Evolutionary conservation across 371 early-diverging fungal species (phyloP), one percentile per base, ranked within the genome.

Genomic region (Massospora cicadina): DNA sequence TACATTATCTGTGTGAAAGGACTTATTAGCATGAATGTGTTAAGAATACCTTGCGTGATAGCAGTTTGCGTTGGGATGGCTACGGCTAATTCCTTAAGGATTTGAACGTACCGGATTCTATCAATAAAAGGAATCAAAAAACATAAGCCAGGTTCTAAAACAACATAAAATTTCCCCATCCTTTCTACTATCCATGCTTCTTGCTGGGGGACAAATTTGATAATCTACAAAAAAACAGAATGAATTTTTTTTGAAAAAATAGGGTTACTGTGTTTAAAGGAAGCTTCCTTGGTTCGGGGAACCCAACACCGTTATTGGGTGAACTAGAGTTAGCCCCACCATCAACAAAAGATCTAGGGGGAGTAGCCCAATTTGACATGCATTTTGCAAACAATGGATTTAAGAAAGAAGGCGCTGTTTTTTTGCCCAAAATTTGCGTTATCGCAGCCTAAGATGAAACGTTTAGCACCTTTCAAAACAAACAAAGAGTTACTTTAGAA

Each of bases 161-260:
- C 81, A 55, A 89, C 79, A 74, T 89, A 77, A 72, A 90, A 90
- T 69, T 77, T 77, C 33, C 90, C 90, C 85, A 90, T 88, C 33
- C 91, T 82, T 70, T 91, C 91, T 3, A 91, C 84, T 55, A 92
- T 83, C 89, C 88, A 96, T 1, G 95, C 94, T 74, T 95, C 93
- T 73, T 96, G 94, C 76, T 98, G 95, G 59, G 97, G 97, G 23
- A 98, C 97, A 74, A 98, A 97, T 73, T 95, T 91, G 66, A 95
- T 71, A 23, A 91, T 74, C 86, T 85, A 69, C 31, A 7, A 54
- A 10, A 5, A 33, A 7, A 17, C 26, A 63, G 13, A 54, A 54
- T 2, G 53, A 23, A 13, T 28, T 54, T 53, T 21, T 55, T 2
- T 27, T 26, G 26, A 56, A 63, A 54, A 54, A 25, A 26, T 28